phyloP scores from a whole-genome alignment of 2,329 filamentous ascomycete genomes.

The Aspergillus pseudoterreus region DNA sequence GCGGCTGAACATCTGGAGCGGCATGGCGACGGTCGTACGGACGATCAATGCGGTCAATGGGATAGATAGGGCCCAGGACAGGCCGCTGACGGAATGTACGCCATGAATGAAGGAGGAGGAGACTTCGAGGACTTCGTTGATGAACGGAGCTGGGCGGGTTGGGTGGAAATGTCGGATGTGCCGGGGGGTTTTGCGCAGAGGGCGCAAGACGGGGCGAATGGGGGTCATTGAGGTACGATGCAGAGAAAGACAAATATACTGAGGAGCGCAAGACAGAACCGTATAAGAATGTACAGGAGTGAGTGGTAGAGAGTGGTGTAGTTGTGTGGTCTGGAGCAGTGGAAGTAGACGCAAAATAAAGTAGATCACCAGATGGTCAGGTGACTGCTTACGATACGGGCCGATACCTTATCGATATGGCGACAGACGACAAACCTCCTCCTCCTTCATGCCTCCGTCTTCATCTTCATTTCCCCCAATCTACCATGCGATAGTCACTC shows the following conservation, averaged over 20 bases:
- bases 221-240: neutral
- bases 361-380: neutral
- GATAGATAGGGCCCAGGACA: slow-evolving; percentile 55
- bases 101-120: slow-evolving; percentile 46
- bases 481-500: neutral
- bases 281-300: no score
- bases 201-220: slow-evolving; percentile 9
- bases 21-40: slow-evolving; percentile 46
- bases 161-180: slow-evolving; percentile 49
- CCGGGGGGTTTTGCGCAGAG: slow-evolving; percentile 6
- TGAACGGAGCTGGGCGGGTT: slow-evolving; percentile 39
- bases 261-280: no score
- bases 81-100: slow-evolving; percentile 48
- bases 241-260: no score
- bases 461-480: neutral
- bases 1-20: slow-evolving; percentile 45
- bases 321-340: neutral
- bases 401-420: slow-evolving; percentile 12
- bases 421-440: slow-evolving; percentile 1
- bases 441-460: neutral
- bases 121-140: slow-evolving; percentile 42
- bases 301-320: slow-evolving; percentile 3
- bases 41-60: slow-evolving; percentile 53
- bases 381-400: neutral
- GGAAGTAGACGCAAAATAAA: no score